Conservation (phyloP, 2,329 filamentous ascomycete species). For the Plenodomus biglobosus region DNA sequence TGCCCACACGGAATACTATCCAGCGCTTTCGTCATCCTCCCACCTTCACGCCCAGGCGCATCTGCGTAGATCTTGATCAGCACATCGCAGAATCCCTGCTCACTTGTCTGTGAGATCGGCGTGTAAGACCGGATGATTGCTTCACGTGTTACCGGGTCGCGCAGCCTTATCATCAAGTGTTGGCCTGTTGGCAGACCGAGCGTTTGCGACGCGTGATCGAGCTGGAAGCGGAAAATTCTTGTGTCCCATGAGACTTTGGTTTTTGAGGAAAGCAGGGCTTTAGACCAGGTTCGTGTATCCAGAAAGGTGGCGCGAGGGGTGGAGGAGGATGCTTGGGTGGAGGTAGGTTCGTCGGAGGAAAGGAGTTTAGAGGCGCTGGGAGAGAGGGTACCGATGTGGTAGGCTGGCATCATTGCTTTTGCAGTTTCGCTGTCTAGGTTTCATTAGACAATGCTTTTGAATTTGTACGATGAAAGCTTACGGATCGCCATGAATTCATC, state of each 20-base stretch:
- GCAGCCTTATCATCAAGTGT: slow-evolving; percentile 81
- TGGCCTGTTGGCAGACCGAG: slow-evolving; percentile 82
- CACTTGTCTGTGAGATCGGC: slow-evolving; percentile 67
- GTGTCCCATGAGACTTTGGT: slow-evolving; percentile 74
- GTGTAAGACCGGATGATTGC: slow-evolving; percentile 85
- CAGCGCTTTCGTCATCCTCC: slow-evolving; percentile 79
- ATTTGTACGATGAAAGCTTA: slow-evolving; percentile 51
- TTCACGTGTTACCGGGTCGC: slow-evolving; percentile 69
- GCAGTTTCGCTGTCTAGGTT: slow-evolving; percentile 81
- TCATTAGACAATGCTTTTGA: slow-evolving; percentile 25
- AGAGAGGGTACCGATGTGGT: slow-evolving; percentile 80
- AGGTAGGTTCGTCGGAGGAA: slow-evolving; percentile 45
- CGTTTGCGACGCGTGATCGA: slow-evolving; percentile 69
- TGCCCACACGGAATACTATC: slow-evolving; percentile 72
- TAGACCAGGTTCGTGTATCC: slow-evolving; percentile 71
- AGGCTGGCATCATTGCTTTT: slow-evolving; percentile 82
- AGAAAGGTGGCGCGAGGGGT: slow-evolving; percentile 67
- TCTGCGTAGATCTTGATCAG: slow-evolving; percentile 82
- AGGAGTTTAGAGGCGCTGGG: slow-evolving; percentile 60
- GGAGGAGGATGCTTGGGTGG: slow-evolving; percentile 46
- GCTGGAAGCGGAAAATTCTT: slow-evolving; percentile 76
- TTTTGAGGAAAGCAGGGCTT: slow-evolving; percentile 68
- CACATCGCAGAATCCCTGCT: slow-evolving; percentile 68
- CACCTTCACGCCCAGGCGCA: slow-evolving; percentile 60
- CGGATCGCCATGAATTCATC: slow-evolving; percentile 93